phyloP scores from a whole-genome alignment of 139 green algal species.

The Chlorella sp. region DNA sequence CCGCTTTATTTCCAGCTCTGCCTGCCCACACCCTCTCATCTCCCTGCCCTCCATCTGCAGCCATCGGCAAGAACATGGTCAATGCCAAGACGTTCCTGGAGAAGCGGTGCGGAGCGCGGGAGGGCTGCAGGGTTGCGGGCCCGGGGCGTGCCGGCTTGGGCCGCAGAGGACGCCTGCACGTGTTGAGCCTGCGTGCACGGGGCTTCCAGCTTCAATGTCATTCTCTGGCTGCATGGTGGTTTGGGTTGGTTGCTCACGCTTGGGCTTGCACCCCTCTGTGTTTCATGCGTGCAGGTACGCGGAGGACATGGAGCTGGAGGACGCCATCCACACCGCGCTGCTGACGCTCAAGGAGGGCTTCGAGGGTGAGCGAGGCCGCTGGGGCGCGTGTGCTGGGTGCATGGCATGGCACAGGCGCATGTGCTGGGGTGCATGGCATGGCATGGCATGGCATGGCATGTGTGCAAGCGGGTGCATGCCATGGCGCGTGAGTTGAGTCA shows the following conservation, averaged over 20 bases:
- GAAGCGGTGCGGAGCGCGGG: conserved; percentile 61
- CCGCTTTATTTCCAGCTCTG: not conserved
- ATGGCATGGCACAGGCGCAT: not conserved
- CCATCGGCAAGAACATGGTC: conserved; percentile 99
- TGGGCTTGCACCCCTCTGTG: no score
- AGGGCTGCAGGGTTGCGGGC: no score
- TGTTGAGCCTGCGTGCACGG: no score
- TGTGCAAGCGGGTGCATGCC: no score
- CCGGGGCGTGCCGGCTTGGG: no score
- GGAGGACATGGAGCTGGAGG: conserved; percentile 98
- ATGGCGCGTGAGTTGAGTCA: not conserved
- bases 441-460: no score
- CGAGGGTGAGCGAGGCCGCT: conserved; percentile 76
- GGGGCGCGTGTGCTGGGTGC: not conserved
- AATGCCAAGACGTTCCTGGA: conserved; percentile 96
- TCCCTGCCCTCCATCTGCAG: conserved; percentile 17
- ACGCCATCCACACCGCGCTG: conserved; percentile 98
- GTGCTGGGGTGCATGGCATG: not conserved
- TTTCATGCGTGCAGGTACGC: conserved; percentile 81
- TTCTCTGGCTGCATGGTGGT: no score
- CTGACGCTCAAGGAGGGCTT: conserved; percentile 99
- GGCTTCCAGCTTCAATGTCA: no score
- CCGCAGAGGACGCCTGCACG: no score
- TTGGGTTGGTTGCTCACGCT: no score
- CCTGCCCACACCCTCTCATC: no score